Evolutionary conservation across 1,139 yeast genomes (phyloP).

Genomic region (Pichia kudriavzevii): DNA sequence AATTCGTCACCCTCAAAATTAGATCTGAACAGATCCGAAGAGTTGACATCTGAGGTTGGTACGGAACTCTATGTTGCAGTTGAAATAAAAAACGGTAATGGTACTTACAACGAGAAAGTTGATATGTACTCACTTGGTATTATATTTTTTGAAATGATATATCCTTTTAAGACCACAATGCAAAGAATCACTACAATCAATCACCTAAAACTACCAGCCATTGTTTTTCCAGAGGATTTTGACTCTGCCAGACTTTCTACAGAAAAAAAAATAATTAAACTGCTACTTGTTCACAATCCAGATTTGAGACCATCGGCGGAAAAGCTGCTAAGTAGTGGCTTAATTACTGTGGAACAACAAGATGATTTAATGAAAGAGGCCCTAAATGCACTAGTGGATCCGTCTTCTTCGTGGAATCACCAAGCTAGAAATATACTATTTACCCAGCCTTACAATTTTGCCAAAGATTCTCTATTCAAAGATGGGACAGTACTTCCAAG

Average conservation of each 20-base stretch:
- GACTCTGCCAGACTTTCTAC: slow-evolving; percentile 40
- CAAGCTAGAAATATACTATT: slow-evolving; percentile 84
- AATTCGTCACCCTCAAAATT: slow-evolving; percentile 13
- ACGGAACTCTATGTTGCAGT: slow-evolving; percentile 89
- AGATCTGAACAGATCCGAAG: slow-evolving; percentile 38
- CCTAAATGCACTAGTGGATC: slow-evolving; percentile 73
- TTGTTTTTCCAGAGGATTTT: slow-evolving; percentile 65
- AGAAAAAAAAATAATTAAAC: slow-evolving; percentile 59
- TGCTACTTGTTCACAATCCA: slow-evolving; percentile 74
- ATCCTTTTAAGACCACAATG: slow-evolving; percentile 79
- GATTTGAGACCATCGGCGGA: slow-evolving; percentile 70
- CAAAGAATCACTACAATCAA: slow-evolving; percentile 72
- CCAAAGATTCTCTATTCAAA: slow-evolving; percentile 77
- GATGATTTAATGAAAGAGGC: slow-evolving; percentile 89
- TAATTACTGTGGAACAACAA: slow-evolving; percentile 81
- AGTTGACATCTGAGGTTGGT: slow-evolving; percentile 86
- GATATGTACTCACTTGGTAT: slow-evolving; percentile 95
- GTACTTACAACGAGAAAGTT: slow-evolving; percentile 80
- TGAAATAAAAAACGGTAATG: slow-evolving; percentile 66
- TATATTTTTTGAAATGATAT: slow-evolving; percentile 92
- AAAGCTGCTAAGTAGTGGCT: slow-evolving; percentile 67
- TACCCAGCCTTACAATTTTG: slow-evolving; percentile 73
- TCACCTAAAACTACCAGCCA: slow-evolving; percentile 47
- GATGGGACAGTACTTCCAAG: slow-evolving; percentile 26
- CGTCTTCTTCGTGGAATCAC: slow-evolving; percentile 90